Conservation (phyloP, 805 yeast species). For the Limtongia smithiae region DNA sequence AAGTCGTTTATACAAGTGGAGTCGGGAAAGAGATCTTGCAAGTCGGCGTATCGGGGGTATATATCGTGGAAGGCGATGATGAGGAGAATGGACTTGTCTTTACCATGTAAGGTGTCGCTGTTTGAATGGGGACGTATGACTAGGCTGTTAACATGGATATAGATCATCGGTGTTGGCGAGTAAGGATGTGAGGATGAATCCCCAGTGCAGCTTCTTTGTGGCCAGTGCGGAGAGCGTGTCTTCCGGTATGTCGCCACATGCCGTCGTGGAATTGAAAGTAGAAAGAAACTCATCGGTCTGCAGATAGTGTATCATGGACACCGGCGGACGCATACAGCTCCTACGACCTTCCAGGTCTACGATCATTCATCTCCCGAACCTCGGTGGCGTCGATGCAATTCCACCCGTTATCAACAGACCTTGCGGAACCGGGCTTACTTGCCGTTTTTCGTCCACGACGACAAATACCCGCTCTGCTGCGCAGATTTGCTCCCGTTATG, state of each 20-base stretch:
- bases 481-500: too few species aligned
- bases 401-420: background rate
- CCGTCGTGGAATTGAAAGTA: background rate
- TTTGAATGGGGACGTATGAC: background rate
- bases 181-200: slow-evolving; percentile 2
- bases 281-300: background rate
- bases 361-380: slow-evolving; percentile 1
- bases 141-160: background rate
- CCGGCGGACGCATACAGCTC: slow-evolving; percentile 2
- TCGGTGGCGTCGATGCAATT: background rate
- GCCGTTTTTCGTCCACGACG: slow-evolving; percentile 7
- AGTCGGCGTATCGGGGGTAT: slow-evolving; percentile 13
- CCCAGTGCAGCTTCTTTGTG: slow-evolving; percentile 2
- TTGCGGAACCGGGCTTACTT: background rate
- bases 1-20: slow-evolving; percentile 1
- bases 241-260: too few species aligned
- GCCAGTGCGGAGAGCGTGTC: slow-evolving; percentile 4
- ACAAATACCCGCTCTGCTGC: slow-evolving; percentile 1
- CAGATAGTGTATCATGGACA: slow-evolving; percentile 7
- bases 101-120: slow-evolving; percentile 6
- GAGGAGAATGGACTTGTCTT: slow-evolving; percentile 11
- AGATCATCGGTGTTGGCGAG: slow-evolving; percentile 15
- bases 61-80: slow-evolving; percentile 6
- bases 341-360: background rate
- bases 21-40: background rate